Percentiles rank a stretch among this genome's conserved stretches.
Evolutionary conservation across 2,329 filamentous ascomycete species (phyloP).

Genomic region (Rosellinia necatrix): DNA sequence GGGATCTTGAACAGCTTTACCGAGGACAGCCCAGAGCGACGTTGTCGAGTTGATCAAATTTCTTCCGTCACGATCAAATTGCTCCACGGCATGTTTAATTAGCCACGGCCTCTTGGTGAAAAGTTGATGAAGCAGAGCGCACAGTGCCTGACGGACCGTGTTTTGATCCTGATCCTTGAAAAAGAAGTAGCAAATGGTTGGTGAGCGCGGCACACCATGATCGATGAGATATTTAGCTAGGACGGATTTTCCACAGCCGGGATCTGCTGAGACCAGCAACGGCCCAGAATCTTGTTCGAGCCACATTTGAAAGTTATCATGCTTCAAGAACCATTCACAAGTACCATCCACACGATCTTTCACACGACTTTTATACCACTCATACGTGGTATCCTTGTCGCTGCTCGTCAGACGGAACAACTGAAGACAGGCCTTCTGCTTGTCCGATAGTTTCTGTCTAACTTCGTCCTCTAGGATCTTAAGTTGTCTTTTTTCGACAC

Average conservation of each 20-base stretch:
- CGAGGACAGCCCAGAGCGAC: constrained; percentile 12
- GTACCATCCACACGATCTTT: constrained; percentile 15
- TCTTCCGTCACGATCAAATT: neutral
- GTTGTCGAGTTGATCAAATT: constrained; percentile 4
- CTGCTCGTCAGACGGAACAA: constrained; percentile 14
- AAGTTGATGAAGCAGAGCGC: constrained; percentile 24
- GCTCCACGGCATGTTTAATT: constrained; percentile 6
- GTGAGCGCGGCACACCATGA: constrained; percentile 1
- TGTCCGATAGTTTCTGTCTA: constrained; percentile 2
- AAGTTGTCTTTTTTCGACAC: neutral
- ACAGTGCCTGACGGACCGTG: constrained; percentile 17
- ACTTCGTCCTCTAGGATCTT: constrained; percentile 10
- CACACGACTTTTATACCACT: constrained; percentile 25
- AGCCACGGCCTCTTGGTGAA: constrained; percentile 3
- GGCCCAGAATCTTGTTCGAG: constrained; percentile 13
- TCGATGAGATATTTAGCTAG: constrained; percentile 25
- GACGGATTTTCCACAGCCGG: constrained; percentile 26
- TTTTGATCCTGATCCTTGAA: constrained; percentile 26
- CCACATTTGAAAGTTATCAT: constrained; percentile 16
- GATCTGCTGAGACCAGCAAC: constrained; percentile 24
- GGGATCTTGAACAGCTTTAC: constrained; percentile 11
- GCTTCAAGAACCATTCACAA: constrained; percentile 19
- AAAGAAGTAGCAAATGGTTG: constrained; percentile 24
- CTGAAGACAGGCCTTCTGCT: constrained; percentile 5
- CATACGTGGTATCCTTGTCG: constrained; percentile 14